Base-by-base conservation (phyloP, 495 filamentous ascomycete genomes). In the Penicillium alfredii region DNA sequence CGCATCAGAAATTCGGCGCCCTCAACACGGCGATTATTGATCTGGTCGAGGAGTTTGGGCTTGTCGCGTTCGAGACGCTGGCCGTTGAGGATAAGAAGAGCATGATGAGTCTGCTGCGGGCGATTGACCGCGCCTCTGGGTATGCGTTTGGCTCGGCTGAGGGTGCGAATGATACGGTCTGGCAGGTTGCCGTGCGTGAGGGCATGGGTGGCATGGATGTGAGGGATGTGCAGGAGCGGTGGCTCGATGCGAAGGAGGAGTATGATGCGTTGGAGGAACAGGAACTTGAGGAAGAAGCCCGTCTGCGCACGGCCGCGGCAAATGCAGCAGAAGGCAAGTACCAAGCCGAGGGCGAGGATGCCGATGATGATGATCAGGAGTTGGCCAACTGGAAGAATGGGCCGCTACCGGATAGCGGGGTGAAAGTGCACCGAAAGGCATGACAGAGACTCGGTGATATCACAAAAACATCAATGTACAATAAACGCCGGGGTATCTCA, bases 31-130 rank as follows among this genome's bases (percentile, higher is more conserved):
- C 92, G 0, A 83, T 98, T 30, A 75, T 90, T 9, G 77, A 89
- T 14, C 66, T 98, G 0, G 79, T 98, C 8, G 81, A 93, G 49
- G 84, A 83, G 40, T 98, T 94, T 54, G 80, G 80, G 4, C 74
- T 98, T 2, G 88, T 97, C 1, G 76, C 76, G 3, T 98, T 94
- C 53, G 88, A 96, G 60, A 94, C 92, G 2, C 68, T 98, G 34
- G 89, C 90, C 0, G 88, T 98, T 4, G 92, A 98, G 56, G 88
- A 98, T 61, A 93, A 90, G 61, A 83, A 79, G 63, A 89, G 82
- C 52, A 95, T 98, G 88, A 93, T 89, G 79, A 80, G 79, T 44
- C 69, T 98, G 6, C 62, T 98, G 26, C 77, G 81, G 30, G 78
- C 85, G 0, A 86, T 98, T 44, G 92, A 98, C 60, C 77, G 89